Evolutionary conservation across 768 basidiomycete species (phyloP).

Genomic region (Cantharellus anzutake): DNA sequence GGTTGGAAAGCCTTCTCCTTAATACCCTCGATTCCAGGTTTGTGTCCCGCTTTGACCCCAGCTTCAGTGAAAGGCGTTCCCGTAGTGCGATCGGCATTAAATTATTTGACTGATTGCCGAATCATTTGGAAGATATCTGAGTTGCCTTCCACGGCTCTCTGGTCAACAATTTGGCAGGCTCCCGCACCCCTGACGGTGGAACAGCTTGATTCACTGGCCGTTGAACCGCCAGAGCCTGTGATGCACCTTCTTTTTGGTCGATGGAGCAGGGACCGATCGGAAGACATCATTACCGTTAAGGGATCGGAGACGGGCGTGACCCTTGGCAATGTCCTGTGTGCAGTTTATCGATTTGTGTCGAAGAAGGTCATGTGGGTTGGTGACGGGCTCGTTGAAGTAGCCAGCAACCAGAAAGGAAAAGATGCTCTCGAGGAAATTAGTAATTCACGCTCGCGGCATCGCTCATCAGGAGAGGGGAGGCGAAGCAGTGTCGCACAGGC

Average conservation of each 20-base stretch:
- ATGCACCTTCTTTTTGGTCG: not conserved
- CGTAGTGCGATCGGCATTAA: not conserved
- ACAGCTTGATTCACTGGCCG: not conserved
- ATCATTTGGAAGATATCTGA: not conserved
- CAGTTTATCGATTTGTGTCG: not conserved
- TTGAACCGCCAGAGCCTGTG: not conserved
- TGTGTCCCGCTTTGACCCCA: not conserved
- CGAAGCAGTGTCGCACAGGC: no score
- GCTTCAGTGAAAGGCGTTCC: not conserved
- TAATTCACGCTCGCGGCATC: no score
- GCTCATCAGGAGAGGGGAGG: no score
- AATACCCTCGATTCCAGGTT: not conserved
- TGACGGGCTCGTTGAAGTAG: not conserved
- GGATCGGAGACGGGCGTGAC: not conserved
- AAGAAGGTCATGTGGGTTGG: not conserved
- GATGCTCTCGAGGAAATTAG: no score
- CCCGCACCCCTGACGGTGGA: not conserved
- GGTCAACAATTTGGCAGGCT: not conserved
- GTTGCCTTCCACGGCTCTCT: not conserved
- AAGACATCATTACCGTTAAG: not conserved
- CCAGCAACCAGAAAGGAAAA: not conserved
- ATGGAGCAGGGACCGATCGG: not conserved
- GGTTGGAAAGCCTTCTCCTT: not conserved
- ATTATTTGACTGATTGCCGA: not conserved
- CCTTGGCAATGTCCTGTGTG: not conserved